Percentiles rank a stretch among this genome's conserved stretches.
phyloP scores from a whole-genome alignment of 257 asterid genomes.

The Solanum raphanifolium region DNA sequence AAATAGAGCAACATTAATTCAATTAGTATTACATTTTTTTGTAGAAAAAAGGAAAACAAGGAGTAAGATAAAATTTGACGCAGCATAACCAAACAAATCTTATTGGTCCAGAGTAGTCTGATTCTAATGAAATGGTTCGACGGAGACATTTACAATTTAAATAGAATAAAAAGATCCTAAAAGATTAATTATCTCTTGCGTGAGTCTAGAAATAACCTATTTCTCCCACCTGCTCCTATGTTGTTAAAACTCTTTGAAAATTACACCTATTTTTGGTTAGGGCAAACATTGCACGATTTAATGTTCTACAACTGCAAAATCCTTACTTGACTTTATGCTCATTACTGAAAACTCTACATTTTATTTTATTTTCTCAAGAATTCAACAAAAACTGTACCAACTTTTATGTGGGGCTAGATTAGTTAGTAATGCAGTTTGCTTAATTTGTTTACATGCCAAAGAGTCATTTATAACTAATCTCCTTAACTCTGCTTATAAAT shows the following conservation, averaged over 20 bases:
- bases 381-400: background rate
- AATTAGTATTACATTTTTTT: background rate
- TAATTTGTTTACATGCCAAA: background rate
- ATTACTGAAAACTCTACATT: background rate
- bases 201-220: background rate
- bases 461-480: background rate
- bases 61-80: background rate
- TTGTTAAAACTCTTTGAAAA: background rate
- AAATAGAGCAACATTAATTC: background rate
- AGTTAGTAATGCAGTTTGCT: background rate
- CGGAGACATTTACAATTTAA: background rate
- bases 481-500: background rate
- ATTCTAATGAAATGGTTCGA: background rate
- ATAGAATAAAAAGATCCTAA: background rate
- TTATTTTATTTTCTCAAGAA: background rate
- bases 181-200: no score
- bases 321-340: background rate
- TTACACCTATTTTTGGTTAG: background rate
- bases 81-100: background rate
- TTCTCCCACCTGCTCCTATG: background rate
- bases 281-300: background rate
- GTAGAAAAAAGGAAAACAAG: background rate
- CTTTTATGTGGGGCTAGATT: background rate
- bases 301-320: background rate
- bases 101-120: background rate